Percentiles rank a stretch among this genome's conserved stretches.
Conservation (phyloP, 805 yeast species). For the Yueomyces sinensis region DNA sequence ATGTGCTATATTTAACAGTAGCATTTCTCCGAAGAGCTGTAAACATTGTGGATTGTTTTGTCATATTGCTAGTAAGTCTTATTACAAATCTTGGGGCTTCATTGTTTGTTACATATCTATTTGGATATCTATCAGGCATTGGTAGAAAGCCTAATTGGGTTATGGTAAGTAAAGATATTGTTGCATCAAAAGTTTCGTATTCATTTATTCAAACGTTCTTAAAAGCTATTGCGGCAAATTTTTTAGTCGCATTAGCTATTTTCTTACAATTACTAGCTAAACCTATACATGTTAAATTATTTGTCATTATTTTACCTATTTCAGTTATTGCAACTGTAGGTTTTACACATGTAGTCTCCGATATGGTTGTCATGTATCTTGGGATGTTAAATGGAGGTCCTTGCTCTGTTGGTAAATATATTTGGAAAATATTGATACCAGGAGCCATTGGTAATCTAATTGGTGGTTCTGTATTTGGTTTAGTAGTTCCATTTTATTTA, state of each 20-base stretch:
- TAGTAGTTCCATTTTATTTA: conserved; percentile 56
- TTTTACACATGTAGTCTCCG: conserved; percentile 71
- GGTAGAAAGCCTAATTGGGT: conserved; percentile 30
- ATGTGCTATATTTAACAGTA: conserved; percentile 56
- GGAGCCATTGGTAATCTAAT: conserved; percentile 62
- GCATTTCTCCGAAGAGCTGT: conserved; percentile 63
- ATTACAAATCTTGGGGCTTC: conserved; percentile 51
- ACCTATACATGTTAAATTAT: conserved; percentile 61
- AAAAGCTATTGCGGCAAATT: conserved; percentile 63
- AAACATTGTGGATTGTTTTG: conserved; percentile 42
- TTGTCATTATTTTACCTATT: conserved; percentile 52
- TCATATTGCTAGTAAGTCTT: conserved; percentile 59
- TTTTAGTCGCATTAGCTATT: conserved; percentile 61
- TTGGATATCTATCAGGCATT: conserved; percentile 44
- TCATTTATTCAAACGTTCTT: conserved; percentile 50
- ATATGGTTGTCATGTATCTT: conserved; percentile 54
- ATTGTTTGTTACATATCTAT: conserved; percentile 51
- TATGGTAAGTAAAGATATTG: conserved; percentile 34
- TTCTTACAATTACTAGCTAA: conserved; percentile 67
- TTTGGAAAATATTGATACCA: conserved; percentile 63
- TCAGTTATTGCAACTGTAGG: conserved; percentile 71
- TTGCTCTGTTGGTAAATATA: conserved; percentile 45
- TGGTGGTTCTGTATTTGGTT: conserved; percentile 58
- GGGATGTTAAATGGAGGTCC: conserved; percentile 59
- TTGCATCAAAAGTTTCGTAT: conserved; percentile 30